Evolutionary conservation across 345 rosid genomes (phyloP), one percentile per base, ranked within the genome.

Genomic region (Eucalyptus curtisii): DNA sequence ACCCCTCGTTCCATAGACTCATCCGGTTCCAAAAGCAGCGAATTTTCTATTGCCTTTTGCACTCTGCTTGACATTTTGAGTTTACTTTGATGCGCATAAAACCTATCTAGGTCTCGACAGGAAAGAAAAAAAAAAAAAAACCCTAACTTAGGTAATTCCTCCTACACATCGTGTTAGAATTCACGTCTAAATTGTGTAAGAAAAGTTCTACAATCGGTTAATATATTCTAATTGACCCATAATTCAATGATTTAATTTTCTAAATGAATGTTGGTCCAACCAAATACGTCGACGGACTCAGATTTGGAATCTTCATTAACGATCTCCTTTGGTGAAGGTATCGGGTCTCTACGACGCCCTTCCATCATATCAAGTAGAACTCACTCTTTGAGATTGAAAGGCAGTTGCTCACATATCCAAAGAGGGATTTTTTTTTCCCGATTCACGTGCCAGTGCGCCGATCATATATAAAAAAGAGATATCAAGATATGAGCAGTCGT

Each of bases 331-430:
- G 25, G 20, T 19, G 4, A 71, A 33, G 81, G 44, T 71, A 33
- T 33, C 2, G 2, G 24, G 14, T 37, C 5, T 37, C 7, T 19
- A 5, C 3, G 0, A 5, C 3, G 13, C 25, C 0, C 0, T 71
- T 17, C 0, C 12, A 31, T 16, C 24, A 1, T 68, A 68, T 8
- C 20, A 3, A 68, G 80, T 16, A 8, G 7, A 10, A 17, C 24
- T 31, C 0, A 52, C 10, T 52, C 30, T 68, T 66, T 5, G 24
- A 71, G 1, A 71, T 71, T 19, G 20, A 33, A 68, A 1, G 25
- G 7, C 2, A 33, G 13, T 33, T 10, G 2, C 25, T 33, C 13
- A 17, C 44, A 10, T 71, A 33, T 71, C 25, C 1, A 68, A 25
- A 8, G 6, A 68, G 7, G 25, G 44, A 17, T 71, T 71, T 71